Conservation (phyloP, 2,329 filamentous ascomycete species). For the Pyrenochaeta sp. region DNA sequence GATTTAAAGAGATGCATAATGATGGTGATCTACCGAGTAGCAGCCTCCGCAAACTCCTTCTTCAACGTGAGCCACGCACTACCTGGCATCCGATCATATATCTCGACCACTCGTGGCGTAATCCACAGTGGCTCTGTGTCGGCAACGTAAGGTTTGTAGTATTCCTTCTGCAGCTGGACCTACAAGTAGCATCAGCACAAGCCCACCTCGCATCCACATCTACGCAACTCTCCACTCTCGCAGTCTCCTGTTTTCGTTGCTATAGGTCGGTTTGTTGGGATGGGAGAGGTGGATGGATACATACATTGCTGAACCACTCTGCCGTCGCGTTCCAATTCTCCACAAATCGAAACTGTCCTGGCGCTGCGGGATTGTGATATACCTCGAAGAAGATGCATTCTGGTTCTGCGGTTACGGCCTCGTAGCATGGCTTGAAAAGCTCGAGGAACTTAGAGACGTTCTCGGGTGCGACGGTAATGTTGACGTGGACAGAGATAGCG, state of each 20-base stretch:
- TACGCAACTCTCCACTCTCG: not conserved
- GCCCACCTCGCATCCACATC: not conserved
- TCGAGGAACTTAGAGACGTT: conserved; percentile 42
- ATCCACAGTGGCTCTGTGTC: conserved; percentile 28
- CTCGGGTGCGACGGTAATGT: conserved; percentile 34
- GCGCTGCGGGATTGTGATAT: conserved; percentile 20
- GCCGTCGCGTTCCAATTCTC: conserved; percentile 30
- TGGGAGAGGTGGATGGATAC: conserved; percentile 1
- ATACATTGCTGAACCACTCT: conserved; percentile 27
- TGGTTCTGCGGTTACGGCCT: conserved; percentile 53
- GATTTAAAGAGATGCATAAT: not conserved
- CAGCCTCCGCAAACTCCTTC: conserved; percentile 6
- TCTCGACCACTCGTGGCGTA: conserved; percentile 23
- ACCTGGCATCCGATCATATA: conserved; percentile 21
- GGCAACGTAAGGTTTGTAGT: conserved; percentile 27
- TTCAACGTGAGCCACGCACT: conserved; percentile 21
- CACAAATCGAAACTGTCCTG: conserved; percentile 12
- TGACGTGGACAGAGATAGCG: conserved; percentile 27
- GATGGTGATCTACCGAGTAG: not conserved
- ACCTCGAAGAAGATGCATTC: conserved; percentile 58
- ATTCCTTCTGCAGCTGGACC: conserved; percentile 30
- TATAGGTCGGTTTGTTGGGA: not conserved
- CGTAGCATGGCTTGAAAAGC: conserved; percentile 51
- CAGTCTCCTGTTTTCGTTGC: not conserved
- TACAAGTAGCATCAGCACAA: conserved; percentile 2